Evolutionary conservation across 2,329 filamentous ascomycete species (phyloP), one percentile per base, ranked within the genome.

Genomic region (Hypoxylon sp.): DNA sequence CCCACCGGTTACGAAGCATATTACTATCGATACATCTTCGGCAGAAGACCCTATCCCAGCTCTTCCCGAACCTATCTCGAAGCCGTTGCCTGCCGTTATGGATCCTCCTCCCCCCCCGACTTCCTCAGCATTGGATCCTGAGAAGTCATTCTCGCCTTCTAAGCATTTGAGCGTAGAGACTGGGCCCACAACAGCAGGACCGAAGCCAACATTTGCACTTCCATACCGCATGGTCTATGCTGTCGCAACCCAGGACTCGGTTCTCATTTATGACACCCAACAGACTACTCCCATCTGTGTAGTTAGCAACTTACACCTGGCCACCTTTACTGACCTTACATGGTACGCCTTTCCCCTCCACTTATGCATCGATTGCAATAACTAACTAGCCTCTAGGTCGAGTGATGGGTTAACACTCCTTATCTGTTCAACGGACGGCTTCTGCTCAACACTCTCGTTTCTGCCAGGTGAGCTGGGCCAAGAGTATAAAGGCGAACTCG

Each of bases 381-480:
- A 39, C 75, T 81, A 74, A 83, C 75, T 63, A 51, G 70, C 77
- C 63, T 39, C 24, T 69, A 92, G 91, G 91, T 92, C 92, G 1
- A 90, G 86, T 70, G 92, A 94, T 79, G 92, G 92, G 11, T 84
- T 89, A 46, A 94, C 91, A 1, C 84, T 99, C 22, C 85, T 99
- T 54, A 97, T 99, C 83, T 96, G 94, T n/a, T 99, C 96, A 0
- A 98, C 96, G 0, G 96, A 99, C 79, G 96, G 96, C 0, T 99
- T 98, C 83, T 99, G 96, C 79, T 99, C 96, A 0, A 92, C 93
- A 0, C 84, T 99, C 5, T 92, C 94, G 0, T 99, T 99, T 77
- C 81, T 88, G 1, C 84, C 92, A 1, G 93, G 93, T 8, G 96
- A 99, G 79, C 84, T 99, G 0, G 96, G 96, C 11, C 90, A 95